Conservation (phyloP, 805 yeast species). For the Saturnispora sanitii region DNA sequence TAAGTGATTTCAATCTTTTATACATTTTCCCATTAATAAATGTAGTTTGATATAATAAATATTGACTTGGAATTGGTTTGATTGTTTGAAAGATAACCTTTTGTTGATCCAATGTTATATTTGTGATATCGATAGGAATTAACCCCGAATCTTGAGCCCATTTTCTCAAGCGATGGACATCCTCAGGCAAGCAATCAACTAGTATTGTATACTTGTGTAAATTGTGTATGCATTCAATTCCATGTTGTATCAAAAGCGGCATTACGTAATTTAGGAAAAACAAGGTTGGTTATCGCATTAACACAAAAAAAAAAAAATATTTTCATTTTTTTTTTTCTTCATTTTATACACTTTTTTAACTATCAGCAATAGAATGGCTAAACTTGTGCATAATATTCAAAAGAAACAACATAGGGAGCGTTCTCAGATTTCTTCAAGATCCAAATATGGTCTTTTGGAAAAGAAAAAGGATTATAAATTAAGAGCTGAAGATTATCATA, state of each 20-base stretch:
- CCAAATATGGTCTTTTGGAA: slow-evolving; percentile 76
- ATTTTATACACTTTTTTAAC: background rate
- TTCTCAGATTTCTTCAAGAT: slow-evolving; percentile 69
- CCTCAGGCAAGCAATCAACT: background rate
- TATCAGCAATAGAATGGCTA: slow-evolving; percentile 43
- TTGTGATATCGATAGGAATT: background rate
- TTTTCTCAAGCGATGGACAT: background rate
- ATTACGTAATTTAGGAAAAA: slow-evolving; percentile 1
- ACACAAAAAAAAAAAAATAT: background rate
- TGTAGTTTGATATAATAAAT: slow-evolving; percentile 1
- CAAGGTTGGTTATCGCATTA: background rate
- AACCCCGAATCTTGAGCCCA: slow-evolving; percentile 1
- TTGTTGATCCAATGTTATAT: slow-evolving; percentile 1
- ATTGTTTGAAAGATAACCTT: slow-evolving; percentile 3
- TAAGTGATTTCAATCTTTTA: slow-evolving; percentile 1
- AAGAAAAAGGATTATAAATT: slow-evolving; percentile 77
- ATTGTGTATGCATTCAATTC: background rate
- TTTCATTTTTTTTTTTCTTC: background rate
- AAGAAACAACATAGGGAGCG: slow-evolving; percentile 95
- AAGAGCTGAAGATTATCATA: slow-evolving; percentile 47
- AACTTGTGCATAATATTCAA: slow-evolving; percentile 80
- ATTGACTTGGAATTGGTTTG: background rate
- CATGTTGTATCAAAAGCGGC: background rate
- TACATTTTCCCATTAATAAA: background rate
- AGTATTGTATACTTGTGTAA: background rate